phyloP scores from a whole-genome alignment of 495 filamentous ascomycete species.

The Cercophora scortea region DNA sequence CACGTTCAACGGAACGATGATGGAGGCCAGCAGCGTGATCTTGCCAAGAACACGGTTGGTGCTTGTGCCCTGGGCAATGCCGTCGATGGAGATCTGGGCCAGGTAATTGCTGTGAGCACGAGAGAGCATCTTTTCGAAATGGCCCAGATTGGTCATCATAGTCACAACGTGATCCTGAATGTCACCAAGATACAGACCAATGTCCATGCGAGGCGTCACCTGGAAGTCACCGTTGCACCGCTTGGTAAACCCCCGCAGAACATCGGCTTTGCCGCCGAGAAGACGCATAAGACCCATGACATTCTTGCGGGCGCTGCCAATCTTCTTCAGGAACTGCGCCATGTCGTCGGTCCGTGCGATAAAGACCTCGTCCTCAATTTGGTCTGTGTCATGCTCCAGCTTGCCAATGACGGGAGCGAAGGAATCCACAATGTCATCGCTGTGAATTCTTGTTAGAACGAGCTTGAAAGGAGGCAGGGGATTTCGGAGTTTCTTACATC shows the following conservation, averaged over 20 bases:
- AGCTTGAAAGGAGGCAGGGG: not conserved
- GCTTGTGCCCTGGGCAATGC: constrained; percentile 69
- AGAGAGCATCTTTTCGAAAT: constrained; percentile 96
- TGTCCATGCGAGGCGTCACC: constrained; percentile 88
- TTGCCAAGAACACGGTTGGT: constrained; percentile 84
- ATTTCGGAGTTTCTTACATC: constrained; percentile 55
- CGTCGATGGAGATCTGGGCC: constrained; percentile 87
- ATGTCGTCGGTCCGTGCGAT: constrained; percentile 84
- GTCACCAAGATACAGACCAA: constrained; percentile 90
- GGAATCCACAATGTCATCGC: constrained; percentile 93
- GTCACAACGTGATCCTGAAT: constrained; percentile 99
- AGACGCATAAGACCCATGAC: constrained; percentile 90
- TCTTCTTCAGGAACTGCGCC: constrained; percentile 72
- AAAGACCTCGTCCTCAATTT: constrained; percentile 92
- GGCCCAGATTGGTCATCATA: constrained; percentile 91
- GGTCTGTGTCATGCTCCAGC: constrained; percentile 81
- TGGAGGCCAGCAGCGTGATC: constrained; percentile 90
- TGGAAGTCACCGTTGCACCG: constrained; percentile 95
- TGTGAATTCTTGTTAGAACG: constrained; percentile 26
- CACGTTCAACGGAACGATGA: constrained; percentile 93
- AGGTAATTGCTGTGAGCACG: constrained; percentile 95
- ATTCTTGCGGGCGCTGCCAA: constrained; percentile 85
- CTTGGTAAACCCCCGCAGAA: constrained; percentile 94
- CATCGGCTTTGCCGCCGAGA: constrained; percentile 92
- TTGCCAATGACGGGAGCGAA: constrained; percentile 84